Conservation (phyloP, 495 filamentous ascomycete genomes). For the Tuber magnatum region DNA sequence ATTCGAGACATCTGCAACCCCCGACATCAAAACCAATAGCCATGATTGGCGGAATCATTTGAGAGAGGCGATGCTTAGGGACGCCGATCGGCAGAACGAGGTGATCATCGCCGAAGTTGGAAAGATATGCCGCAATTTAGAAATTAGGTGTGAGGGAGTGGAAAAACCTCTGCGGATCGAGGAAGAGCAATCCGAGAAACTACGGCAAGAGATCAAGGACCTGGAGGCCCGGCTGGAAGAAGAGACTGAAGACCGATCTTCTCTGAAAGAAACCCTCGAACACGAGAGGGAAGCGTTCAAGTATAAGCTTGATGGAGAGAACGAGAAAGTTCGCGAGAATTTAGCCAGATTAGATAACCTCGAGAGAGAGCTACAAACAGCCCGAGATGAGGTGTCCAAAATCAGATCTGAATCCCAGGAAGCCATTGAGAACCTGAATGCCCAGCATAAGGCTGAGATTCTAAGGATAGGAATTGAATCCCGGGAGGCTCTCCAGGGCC, state of each 20-base stretch:
- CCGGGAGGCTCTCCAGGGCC: conserved; percentile 14
- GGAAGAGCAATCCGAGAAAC: conserved; percentile 21
- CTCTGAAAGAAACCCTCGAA: conserved; percentile 12
- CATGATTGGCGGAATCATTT: conserved; percentile 32
- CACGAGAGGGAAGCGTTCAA: conserved; percentile 24
- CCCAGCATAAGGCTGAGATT: conserved; percentile 10
- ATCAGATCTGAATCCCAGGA: not conserved
- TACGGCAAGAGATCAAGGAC: conserved; percentile 24
- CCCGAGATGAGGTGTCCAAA: conserved; percentile 16
- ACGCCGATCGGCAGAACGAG: conserved; percentile 32
- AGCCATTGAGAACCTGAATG: conserved; percentile 11
- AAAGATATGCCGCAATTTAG: conserved; percentile 38
- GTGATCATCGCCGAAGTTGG: conserved; percentile 30
- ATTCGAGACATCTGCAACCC: conserved; percentile 38
- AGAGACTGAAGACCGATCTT: conserved; percentile 26
- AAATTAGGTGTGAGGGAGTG: conserved; percentile 33
- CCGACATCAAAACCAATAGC: conserved; percentile 30
- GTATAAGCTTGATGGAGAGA: conserved; percentile 18
- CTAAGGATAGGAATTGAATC: conserved; percentile 6
- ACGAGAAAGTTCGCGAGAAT: not conserved
- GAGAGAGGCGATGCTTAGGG: conserved; percentile 22
- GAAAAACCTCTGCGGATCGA: conserved; percentile 34
- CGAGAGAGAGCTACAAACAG: conserved; percentile 9
- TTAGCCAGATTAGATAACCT: conserved; percentile 8
- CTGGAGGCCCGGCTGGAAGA: conserved; percentile 15